Evolutionary conservation across 208 protist genomes (phyloP), one percentile per base, ranked within the genome.

Genomic region (Naegleria gruberi): DNA sequence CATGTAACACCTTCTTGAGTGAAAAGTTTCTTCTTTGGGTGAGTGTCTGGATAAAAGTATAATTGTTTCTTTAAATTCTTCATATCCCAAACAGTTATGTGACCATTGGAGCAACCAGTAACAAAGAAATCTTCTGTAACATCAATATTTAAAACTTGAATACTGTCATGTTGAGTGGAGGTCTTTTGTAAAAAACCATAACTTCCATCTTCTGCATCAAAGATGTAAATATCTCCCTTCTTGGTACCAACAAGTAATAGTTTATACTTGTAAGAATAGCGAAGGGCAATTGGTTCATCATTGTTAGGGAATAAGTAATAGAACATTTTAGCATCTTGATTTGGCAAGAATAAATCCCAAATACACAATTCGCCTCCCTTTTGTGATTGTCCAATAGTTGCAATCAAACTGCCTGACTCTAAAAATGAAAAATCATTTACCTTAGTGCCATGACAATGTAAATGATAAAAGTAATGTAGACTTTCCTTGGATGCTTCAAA

Each of bases 91-190:
- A 90, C 45, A 30, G 4, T 3, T 34, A 90, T 42, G 30, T 90
- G 26, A n/a, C 89, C 89, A 46, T 90, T 65, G 23, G 26, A n/a
- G 10, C 77, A 81, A 26, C 89, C 89, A 34, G 89, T 88, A 7
- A 86, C 57, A 81, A 90, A 90, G 55, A 86, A 90, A 37, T 77
- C 84, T 82, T 87, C 77, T n/a, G 41, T 82, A 12, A 82, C 43
- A 47, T 82, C 74, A 47, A 89, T 23, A 37, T 23, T 81, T 1
- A 90, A 15, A 2, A 46, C 17, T 40, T 90, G 26, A 30, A 90
- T 51, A 37, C 4, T 1, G 23, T 4, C 40, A 47, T 37, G 15
- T 34, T 23, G 30, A 23, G 17, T 7, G 4, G 57, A 77, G 4
- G 26, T 8, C 23, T 51, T 90, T 5, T 44, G 77, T 34, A 30